These are phyloP conservation scores for Globisporangium apiculatum DNA, from an alignment of 352 stramenopile species.

Conservation along the genomic window DNA sequence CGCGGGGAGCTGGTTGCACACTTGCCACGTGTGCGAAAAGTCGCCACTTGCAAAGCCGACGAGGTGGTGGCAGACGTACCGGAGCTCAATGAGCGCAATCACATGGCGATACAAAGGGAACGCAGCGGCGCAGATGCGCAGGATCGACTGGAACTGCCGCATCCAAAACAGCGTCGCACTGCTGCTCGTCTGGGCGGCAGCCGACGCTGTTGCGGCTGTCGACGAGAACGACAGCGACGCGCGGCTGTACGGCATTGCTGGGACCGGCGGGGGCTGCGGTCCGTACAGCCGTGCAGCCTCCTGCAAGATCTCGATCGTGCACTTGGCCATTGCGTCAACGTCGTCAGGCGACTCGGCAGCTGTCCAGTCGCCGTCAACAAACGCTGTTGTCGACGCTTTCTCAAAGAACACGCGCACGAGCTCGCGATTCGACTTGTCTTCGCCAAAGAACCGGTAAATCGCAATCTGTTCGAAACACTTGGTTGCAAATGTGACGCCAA, in stretches of 20 bases:
- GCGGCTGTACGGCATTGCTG: constrained; percentile 6
- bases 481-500: constrained; percentile 50
- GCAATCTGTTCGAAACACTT: constrained; percentile 73
- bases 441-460: constrained; percentile 55
- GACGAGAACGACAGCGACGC: constrained; percentile 32
- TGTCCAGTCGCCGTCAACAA: constrained; percentile 56
- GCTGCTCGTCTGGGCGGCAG: constrained; percentile 6
- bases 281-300: constrained; percentile 68
- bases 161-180: constrained; percentile 73
- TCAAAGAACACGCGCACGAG: constrained; percentile 75
- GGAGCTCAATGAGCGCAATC: constrained; percentile 67
- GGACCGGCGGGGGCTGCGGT: constrained; percentile 20
- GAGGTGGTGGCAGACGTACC: constrained; percentile 79
- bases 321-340: constrained; percentile 46
- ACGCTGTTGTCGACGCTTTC: constrained; percentile 66
- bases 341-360: constrained; percentile 30
- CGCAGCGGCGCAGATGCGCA: constrained; percentile 54
- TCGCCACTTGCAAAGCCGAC: constrained; percentile 49
- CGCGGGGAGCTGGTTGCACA: constrained; percentile 52
- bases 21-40: constrained; percentile 69
- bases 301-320: constrained; percentile 66
- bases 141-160: constrained; percentile 68
- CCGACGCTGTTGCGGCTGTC: constrained; percentile 17
- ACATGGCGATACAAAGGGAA: constrained; percentile 65
- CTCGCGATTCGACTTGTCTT: constrained; percentile 69